Base-by-base conservation (phyloP, 1,284 basidiomycete genomes). In the Baeospora myosura region DNA sequence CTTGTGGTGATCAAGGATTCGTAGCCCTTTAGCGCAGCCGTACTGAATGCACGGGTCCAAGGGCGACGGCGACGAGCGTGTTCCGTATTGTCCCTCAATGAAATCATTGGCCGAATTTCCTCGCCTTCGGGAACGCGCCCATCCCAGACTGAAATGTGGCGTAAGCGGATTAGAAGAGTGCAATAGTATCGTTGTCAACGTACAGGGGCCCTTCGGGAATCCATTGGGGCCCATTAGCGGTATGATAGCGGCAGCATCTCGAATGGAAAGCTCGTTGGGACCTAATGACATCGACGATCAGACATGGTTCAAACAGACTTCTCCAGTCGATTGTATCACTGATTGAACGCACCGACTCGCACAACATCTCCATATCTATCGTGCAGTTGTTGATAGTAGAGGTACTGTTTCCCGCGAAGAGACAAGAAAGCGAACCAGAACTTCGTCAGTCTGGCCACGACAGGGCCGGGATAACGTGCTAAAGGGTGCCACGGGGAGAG, bases 21-120 rank as follows among this genome's bases (percentile, higher is more conserved):
- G 50, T 80, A 81, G 8, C 66, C 71, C 48, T 69, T 72, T 12
- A 81, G 48, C 4, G 76, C 70, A 5, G 60, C 49, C 5, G 68
- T 59, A 46, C 61, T 74, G 54, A 82, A 70, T 0, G 66, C 80
- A 22, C 71, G 66, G 14, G 69, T 70, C 80, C 79, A 82, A 0
- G 70, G 61, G 30, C 65, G 66, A 34, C 79, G 66, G 16, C 75
- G 68, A 17, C 68, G 64, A 0, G 68, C 60, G 45, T 82, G 80
- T 26, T 63, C 61, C 2, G 47, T 49, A 36, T 61, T 62, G 35
- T 66, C 55, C 24, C 59, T 46, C 8, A 64, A 42, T 16, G 55
- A 51, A 25, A 67, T 57, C 41, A 55, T n/a, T n/a, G n/a, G n/a
- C n/a, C n/a, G n/a, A n/a, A n/a, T n/a, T n/a, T 62, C 26, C 16